A percentile compares a stretch with the other conserved stretches of the same genome.
phyloP scores from a whole-genome alignment of 768 basidiomycete species.

The Leccinum boreale region DNA sequence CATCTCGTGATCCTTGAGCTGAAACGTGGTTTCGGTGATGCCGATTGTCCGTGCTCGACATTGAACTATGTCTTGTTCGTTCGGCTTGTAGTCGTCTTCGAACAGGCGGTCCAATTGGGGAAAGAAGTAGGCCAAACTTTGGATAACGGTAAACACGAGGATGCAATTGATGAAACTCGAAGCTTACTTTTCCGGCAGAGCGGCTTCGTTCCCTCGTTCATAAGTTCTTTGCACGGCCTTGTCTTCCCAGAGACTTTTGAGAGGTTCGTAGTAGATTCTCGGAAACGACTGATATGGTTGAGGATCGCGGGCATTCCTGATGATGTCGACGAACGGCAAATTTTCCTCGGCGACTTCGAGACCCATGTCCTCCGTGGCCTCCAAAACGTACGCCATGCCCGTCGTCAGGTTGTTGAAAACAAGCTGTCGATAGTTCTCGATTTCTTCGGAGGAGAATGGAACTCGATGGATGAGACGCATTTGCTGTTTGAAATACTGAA shows the following conservation, averaged over 20 bases:
- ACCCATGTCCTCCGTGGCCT: slow-evolving; percentile 88
- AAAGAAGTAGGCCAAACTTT: slow-evolving; percentile 74
- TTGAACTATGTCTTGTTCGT: slow-evolving; percentile 85
- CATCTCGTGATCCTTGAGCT: slow-evolving; percentile 75
- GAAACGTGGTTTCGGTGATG: slow-evolving; percentile 85
- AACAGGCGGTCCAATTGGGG: slow-evolving; percentile 78
- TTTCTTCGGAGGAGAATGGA: slow-evolving; percentile 77
- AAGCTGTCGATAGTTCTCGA: slow-evolving; percentile 87
- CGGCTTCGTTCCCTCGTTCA: slow-evolving; percentile 83
- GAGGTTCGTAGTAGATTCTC: slow-evolving; percentile 55
- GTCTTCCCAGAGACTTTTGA: slow-evolving; percentile 76
- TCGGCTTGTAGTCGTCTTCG: slow-evolving; percentile 64
- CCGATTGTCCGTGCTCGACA: slow-evolving; percentile 87
- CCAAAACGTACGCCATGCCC: slow-evolving; percentile 78
- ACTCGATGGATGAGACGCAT: slow-evolving; percentile 94
- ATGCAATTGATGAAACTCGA: not conserved
- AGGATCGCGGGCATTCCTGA: slow-evolving; percentile 70
- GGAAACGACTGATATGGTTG: slow-evolving; percentile 83
- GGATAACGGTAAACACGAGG: slow-evolving; percentile 1
- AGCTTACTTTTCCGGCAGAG: slow-evolving; percentile 83
- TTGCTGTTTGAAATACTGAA: slow-evolving; percentile 51
- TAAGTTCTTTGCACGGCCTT: slow-evolving; percentile 71
- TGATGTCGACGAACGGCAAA: slow-evolving; percentile 50
- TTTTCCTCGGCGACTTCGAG: slow-evolving; percentile 68
- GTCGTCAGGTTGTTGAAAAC: slow-evolving; percentile 90